These are phyloP conservation scores for Leccinellum rugosiceps DNA, from an alignment of 768 basidiomycete genomes.

Conservation along the genomic window DNA sequence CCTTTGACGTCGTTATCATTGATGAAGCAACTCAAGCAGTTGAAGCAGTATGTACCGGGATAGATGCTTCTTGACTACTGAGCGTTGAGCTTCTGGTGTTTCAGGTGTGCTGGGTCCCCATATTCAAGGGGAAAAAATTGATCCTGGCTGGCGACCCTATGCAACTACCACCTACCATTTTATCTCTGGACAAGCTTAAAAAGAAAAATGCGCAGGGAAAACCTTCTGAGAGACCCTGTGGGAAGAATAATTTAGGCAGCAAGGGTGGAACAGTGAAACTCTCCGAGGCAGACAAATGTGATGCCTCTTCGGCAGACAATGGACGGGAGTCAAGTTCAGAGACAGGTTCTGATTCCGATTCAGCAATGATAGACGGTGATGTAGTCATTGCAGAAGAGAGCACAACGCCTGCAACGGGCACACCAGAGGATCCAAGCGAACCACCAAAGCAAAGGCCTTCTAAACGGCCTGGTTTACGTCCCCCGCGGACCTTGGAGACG, in stretches of 20 bases:
- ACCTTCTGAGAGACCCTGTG: neutral
- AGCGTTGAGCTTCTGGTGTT: slow-evolving; percentile 1
- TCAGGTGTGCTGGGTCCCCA: slow-evolving; percentile 82
- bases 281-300: neutral
- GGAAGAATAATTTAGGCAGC: neutral
- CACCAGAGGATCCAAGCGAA: neutral
- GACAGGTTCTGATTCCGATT: slow-evolving; percentile 14
- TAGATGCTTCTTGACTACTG: neutral
- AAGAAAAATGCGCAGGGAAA: slow-evolving; percentile 24
- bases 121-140: slow-evolving; percentile 86
- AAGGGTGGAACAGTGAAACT: neutral
- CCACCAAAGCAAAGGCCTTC: slow-evolving; percentile 10
- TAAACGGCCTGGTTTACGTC: slow-evolving; percentile 36
- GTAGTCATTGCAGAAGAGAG: slow-evolving; percentile 19
- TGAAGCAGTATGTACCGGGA: slow-evolving; percentile 67
- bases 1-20: slow-evolving; percentile 92
- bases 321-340: slow-evolving; percentile 8
- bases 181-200: slow-evolving; percentile 55
- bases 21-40: slow-evolving; percentile 98
- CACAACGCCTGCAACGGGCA: neutral
- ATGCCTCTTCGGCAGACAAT: neutral
- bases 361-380: slow-evolving; percentile 21
- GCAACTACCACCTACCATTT: slow-evolving; percentile 92
- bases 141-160: slow-evolving; percentile 93
- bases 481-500: slow-evolving; percentile 74